phyloP scores from a whole-genome alignment of 805 yeast genomes.

The Candida silvicultrix region DNA sequence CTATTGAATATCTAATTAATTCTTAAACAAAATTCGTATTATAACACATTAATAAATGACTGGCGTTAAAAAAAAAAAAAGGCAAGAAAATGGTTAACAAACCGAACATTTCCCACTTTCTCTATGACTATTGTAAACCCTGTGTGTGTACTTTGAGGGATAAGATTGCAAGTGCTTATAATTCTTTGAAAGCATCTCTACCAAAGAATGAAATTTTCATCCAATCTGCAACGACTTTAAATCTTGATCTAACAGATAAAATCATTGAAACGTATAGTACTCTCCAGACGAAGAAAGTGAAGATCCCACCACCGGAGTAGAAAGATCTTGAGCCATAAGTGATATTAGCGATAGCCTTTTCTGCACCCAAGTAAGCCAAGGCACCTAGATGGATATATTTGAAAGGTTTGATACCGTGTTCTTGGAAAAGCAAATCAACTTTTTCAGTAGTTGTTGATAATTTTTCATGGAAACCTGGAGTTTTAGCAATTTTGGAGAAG shows the following conservation, averaged over 20 bases:
- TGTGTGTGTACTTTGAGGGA: too few species aligned
- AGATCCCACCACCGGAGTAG: conserved; percentile 79
- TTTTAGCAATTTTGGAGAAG: conserved; percentile 51
- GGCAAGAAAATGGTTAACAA: too few species aligned
- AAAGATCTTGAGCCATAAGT: conserved; percentile 73
- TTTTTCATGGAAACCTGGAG: conserved; percentile 31
- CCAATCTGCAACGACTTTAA: conserved; percentile 86
- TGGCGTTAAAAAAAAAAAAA: background rate
- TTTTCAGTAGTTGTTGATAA: conserved; percentile 28
- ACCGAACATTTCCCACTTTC: background rate
- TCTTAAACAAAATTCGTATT: background rate
- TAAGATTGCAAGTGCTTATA: conserved; percentile 19
- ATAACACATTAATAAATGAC: background rate
- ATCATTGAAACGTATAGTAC: conserved; percentile 86
- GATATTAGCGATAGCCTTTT: conserved; percentile 90
- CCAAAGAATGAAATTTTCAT: conserved; percentile 80
- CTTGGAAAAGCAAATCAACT: conserved; percentile 34
- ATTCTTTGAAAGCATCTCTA: conserved; percentile 89
- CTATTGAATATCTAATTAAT: background rate
- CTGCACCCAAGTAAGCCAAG: conserved; percentile 87
- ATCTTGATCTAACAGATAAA: conserved; percentile 79
- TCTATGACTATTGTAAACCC: too few species aligned
- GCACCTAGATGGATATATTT: conserved; percentile 87
- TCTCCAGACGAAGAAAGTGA: conserved; percentile 92
- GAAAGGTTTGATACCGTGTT: conserved; percentile 56